Conservation (phyloP, 768 basidiomycete species). For the Tricholoma hemisulphureum region DNA sequence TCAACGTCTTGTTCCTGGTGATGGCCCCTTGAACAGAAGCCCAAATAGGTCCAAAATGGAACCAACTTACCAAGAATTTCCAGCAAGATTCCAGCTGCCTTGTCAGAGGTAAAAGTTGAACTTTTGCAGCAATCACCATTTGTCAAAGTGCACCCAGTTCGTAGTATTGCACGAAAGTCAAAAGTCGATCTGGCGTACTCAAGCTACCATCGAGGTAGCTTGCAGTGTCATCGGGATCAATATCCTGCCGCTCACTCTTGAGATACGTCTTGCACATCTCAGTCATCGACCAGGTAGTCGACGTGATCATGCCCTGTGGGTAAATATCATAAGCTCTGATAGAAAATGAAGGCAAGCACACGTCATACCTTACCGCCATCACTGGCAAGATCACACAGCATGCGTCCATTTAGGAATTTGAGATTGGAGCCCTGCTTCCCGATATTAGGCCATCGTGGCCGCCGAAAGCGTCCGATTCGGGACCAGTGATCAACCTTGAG, state of each 20-base stretch:
- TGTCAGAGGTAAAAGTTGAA: conserved; percentile 91
- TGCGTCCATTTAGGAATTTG: conserved; percentile 76
- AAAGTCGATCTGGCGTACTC: conserved; percentile 68
- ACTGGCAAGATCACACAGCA: conserved; percentile 91
- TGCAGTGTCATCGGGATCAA: conserved; percentile 93
- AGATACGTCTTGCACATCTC: conserved; percentile 96
- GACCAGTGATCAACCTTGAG: conserved; percentile 94
- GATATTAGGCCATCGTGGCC: conserved; percentile 78
- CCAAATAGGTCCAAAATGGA: not conserved
- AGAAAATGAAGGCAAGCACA: not conserved
- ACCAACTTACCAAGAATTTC: conserved; percentile 83
- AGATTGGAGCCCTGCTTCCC: conserved; percentile 83
- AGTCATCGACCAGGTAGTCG: conserved; percentile 96
- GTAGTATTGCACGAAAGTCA: conserved; percentile 90
- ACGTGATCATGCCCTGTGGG: conserved; percentile 87
- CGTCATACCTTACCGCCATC: conserved; percentile 83
- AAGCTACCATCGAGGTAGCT: conserved; percentile 85
- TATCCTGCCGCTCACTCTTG: conserved; percentile 83
- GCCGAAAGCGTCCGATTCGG: conserved; percentile 84
- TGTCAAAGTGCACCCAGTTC: conserved; percentile 96
- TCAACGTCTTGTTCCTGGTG: conserved; percentile 91
- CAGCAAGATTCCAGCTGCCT: conserved; percentile 89
- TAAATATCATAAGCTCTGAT: not conserved
- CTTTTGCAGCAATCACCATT: conserved; percentile 94
- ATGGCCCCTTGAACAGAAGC: not conserved